Evolutionary conservation across 192 early-diverging fungal species (phyloP).

Genomic region (Linnemannia exigua): DNA sequence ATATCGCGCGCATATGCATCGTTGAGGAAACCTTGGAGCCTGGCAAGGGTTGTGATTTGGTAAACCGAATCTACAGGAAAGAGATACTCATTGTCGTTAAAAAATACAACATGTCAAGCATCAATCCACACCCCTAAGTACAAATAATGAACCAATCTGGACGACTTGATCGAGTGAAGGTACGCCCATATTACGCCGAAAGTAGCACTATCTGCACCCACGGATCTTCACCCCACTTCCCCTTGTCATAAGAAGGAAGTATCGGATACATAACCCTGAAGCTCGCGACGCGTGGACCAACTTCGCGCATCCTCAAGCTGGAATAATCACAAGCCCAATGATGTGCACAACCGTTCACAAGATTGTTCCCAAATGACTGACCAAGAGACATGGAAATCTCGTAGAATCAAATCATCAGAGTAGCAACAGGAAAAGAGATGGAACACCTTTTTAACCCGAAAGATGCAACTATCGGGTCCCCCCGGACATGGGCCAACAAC

Average conservation of each 20-base stretch:
- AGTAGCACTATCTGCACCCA: constrained; percentile 24
- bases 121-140: neutral
- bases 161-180: constrained; percentile 27
- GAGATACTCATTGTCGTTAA: constrained; percentile 11
- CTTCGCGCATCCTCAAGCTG: constrained; percentile 18
- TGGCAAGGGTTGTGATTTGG: constrained; percentile 3
- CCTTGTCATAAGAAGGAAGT: constrained; percentile 20
- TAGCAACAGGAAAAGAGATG: constrained; percentile 21
- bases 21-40: neutral
- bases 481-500: constrained; percentile 21
- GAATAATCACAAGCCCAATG: constrained; percentile 7
- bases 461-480: constrained; percentile 24
- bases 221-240: constrained; percentile 10
- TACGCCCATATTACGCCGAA: constrained; percentile 23
- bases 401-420: constrained; percentile 18
- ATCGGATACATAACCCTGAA: neutral
- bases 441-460: constrained; percentile 18
- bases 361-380: constrained; percentile 30
- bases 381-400: constrained; percentile 26
- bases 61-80: constrained; percentile 7
- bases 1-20: constrained; percentile 13
- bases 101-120: too few species aligned
- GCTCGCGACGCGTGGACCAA: constrained; percentile 13
- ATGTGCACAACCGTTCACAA: constrained; percentile 28
- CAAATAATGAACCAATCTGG: neutral